Evolutionary conservation across 148 eudicot genomes (phyloP).

Genomic region (Persicaria maculosa): DNA sequence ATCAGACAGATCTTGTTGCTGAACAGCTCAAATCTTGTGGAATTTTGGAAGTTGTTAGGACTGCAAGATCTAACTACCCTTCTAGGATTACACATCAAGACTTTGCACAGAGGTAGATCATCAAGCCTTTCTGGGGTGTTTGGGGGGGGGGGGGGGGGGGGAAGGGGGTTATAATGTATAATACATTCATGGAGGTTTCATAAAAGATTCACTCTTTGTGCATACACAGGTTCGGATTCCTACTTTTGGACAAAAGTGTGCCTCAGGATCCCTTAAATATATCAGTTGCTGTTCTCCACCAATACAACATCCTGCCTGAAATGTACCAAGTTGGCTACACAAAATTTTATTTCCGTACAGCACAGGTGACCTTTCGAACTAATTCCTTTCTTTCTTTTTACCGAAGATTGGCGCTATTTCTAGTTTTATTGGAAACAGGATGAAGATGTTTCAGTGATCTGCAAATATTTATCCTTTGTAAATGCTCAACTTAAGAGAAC

Average conservation of each 20-base stretch:
- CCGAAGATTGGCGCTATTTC: not conserved
- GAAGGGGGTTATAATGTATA: not conserved
- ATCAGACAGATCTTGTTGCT: conserved; percentile 65
- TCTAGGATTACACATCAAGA: conserved; percentile 79
- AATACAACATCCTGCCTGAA: conserved; percentile 25
- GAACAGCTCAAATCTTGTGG: conserved; percentile 92
- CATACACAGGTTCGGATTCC: conserved; percentile 62
- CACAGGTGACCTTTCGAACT: conserved; percentile 34
- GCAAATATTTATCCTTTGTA: not conserved
- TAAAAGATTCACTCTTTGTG: conserved; percentile 5
- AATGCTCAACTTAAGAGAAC: not conserved
- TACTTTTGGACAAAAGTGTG: conserved; percentile 43
- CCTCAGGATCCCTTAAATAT: conserved; percentile 65
- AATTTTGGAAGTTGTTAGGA: conserved; percentile 76
- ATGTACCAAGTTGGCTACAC: conserved; percentile 75
- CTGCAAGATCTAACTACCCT: conserved; percentile 80
- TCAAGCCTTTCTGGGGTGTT: not conserved
- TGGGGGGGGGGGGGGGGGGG: not conserved
- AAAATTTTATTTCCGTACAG: conserved; percentile 76
- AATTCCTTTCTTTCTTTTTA: not conserved
- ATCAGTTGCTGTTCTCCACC: conserved; percentile 76
- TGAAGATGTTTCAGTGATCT: not conserved
- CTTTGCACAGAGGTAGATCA: conserved; percentile 63
- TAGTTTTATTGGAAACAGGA: not conserved
- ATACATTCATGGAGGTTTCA: not conserved